Evolutionary conservation across 257 asterid species (phyloP).

Genomic region (Rubia yunnanensis): DNA sequence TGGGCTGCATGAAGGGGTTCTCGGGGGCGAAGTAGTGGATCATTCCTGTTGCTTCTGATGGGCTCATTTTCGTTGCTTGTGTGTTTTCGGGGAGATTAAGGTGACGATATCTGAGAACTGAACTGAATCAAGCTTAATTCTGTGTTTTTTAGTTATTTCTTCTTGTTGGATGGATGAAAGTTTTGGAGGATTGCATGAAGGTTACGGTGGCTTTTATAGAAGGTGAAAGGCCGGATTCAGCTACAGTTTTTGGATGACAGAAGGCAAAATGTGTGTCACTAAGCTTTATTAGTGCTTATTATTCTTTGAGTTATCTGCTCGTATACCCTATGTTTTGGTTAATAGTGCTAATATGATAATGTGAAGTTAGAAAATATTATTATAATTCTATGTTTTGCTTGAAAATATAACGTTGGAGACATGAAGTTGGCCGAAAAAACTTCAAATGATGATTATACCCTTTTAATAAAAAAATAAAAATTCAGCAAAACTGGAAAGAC

Average conservation of each 20-base stretch:
- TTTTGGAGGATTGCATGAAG: slow-evolving; percentile 31
- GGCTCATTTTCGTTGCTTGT: slow-evolving; percentile 30
- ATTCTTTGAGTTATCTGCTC: not conserved
- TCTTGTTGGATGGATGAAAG: not conserved
- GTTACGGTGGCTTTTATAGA: slow-evolving; percentile 52
- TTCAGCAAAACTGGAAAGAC: too few species aligned
- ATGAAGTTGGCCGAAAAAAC: too few species aligned
- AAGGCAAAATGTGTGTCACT: slow-evolving; percentile 27
- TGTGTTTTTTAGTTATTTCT: slow-evolving; percentile 10
- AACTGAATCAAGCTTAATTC: not conserved
- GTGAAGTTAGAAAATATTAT: too few species aligned
- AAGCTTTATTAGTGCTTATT: slow-evolving; percentile 22
- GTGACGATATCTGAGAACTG: not conserved
- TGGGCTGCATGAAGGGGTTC: slow-evolving; percentile 17
- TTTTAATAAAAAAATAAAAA: too few species aligned
- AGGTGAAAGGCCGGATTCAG: slow-evolving; percentile 23
- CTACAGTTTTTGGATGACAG: slow-evolving; percentile 35
- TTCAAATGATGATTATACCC: too few species aligned
- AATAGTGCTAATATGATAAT: too few species aligned
- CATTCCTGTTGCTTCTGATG: slow-evolving; percentile 41
- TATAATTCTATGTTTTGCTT: too few species aligned
- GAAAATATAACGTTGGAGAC: too few species aligned
- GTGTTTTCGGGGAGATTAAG: too few species aligned
- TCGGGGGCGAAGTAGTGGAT: slow-evolving; percentile 39
- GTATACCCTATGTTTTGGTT: too few species aligned